A percentile compares a stretch with the other conserved stretches of the same genome.
Evolutionary conservation across 108 stramenopile species (phyloP).

Genomic region (Nitzschia sp.): DNA sequence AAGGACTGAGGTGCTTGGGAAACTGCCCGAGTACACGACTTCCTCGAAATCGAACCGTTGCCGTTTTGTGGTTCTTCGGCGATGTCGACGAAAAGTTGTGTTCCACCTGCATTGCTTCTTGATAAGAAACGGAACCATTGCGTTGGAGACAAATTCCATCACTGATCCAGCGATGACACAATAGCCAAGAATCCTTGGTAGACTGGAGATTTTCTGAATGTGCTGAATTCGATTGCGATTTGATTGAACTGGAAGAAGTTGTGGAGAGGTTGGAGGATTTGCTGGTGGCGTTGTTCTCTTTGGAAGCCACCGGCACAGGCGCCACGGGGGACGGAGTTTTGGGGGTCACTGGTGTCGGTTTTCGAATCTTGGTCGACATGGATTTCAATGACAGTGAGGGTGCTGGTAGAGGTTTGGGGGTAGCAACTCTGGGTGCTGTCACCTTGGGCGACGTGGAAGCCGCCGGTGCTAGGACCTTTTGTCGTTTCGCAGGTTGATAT

Average conservation of each 20-base stretch:
- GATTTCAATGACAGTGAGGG: background rate
- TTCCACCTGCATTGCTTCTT: constrained; percentile 40
- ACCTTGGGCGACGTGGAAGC: background rate
- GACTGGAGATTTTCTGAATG: too few relatives aligned
- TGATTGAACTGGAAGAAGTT: too few relatives aligned
- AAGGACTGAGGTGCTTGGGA: constrained; percentile 35
- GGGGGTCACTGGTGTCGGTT: constrained; percentile 13
- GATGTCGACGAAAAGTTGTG: background rate
- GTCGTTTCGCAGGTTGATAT: constrained; percentile 16
- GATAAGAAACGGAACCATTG: constrained; percentile 39
- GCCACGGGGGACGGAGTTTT: background rate
- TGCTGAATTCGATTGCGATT: too few relatives aligned
- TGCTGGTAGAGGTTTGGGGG: background rate
- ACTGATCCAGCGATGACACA: constrained; percentile 77
- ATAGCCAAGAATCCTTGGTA: constrained; percentile 35
- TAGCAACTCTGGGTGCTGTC: background rate
- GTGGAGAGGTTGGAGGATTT: too few relatives aligned
- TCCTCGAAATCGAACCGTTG: constrained; percentile 58
- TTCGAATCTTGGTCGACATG: background rate
- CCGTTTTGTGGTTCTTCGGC: background rate
- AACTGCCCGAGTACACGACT: constrained; percentile 45
- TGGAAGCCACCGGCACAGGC: background rate
- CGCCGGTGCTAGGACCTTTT: background rate
- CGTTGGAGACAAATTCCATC: constrained; percentile 43
- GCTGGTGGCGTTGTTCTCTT: too few relatives aligned